phyloP scores from a whole-genome alignment of 805 yeast species.

The Lachancea meyersii region DNA sequence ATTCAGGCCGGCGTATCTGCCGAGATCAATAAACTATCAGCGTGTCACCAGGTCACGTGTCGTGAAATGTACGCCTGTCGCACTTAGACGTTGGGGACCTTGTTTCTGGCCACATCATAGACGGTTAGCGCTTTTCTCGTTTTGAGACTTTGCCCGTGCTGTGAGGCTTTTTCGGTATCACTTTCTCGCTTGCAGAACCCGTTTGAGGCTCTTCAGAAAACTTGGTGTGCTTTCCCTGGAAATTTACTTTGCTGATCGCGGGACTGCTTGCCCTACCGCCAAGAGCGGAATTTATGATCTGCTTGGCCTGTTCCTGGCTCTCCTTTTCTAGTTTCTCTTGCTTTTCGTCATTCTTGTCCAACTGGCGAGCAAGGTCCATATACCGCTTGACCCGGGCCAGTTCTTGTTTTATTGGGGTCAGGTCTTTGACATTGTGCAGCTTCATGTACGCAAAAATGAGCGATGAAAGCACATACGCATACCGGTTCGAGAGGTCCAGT shows the following conservation, averaged over 20 bases:
- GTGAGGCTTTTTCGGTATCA: not conserved
- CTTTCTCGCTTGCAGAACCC: not conserved
- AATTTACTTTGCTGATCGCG: conserved; percentile 48
- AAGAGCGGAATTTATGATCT: conserved; percentile 42
- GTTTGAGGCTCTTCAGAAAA: conserved; percentile 24
- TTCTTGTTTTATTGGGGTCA: conserved; percentile 54
- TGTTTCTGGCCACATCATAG: too few relatives aligned
- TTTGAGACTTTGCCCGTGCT: too few relatives aligned
- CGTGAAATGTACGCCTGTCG: too few relatives aligned
- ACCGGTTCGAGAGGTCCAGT: conserved; percentile 23
- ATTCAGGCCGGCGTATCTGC: too few relatives aligned
- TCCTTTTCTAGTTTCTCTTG: conserved; percentile 31
- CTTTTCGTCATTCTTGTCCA: conserved; percentile 19
- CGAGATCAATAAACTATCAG: too few relatives aligned
- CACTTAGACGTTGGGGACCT: too few relatives aligned
- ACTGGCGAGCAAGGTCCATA: conserved; percentile 46
- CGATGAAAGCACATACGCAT: conserved; percentile 27
- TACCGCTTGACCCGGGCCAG: conserved; percentile 60
- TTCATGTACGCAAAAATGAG: conserved; percentile 29
- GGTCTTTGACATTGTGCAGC: conserved; percentile 21
- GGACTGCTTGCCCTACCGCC: conserved; percentile 36
- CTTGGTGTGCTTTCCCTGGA: conserved; percentile 49
- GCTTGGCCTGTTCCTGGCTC: conserved; percentile 37
- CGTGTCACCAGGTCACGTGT: too few relatives aligned
- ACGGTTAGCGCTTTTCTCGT: too few relatives aligned